These are phyloP conservation scores for Persicaria tinctoria DNA, from an alignment of 148 eudicot species.

Conservation along the genomic window DNA sequence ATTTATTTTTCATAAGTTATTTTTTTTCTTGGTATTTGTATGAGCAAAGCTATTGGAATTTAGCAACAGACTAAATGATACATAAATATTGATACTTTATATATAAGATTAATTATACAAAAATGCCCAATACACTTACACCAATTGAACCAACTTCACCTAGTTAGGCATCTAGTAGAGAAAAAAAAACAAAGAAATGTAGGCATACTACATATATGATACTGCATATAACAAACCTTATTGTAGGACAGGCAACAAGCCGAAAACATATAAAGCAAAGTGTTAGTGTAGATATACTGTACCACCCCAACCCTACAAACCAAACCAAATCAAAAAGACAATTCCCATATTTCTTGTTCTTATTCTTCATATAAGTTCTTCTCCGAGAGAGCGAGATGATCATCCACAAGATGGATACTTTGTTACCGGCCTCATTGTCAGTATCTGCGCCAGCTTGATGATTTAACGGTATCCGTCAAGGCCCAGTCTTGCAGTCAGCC, in stretches of 20 bases:
- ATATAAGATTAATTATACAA: background rate
- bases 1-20: too few species aligned
- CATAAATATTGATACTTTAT: background rate
- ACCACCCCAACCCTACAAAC: conserved; percentile 1
- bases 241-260: conserved; percentile 7
- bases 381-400: background rate
- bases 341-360: background rate
- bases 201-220: background rate
- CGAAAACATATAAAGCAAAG: conserved; percentile 8
- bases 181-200: background rate
- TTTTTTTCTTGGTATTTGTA: too few species aligned
- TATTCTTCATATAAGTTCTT: conserved; percentile 4
- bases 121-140: conserved; percentile 4
- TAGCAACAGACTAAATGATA: background rate
- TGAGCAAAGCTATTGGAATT: too few species aligned
- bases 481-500: conserved; percentile 54
- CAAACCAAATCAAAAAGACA: background rate
- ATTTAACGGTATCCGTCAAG: conserved; percentile 30
- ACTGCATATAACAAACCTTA: conserved; percentile 9
- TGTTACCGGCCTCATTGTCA: too few species aligned
- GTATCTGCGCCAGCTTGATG: background rate
- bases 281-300: conserved; percentile 10
- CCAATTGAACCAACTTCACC: conserved; percentile 5
- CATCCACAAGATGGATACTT: too few species aligned
- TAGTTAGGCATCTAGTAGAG: conserved; percentile 11